Evolutionary conservation across 1,284 basidiomycete species (phyloP).

Genomic region (Inonotus obliquus): DNA sequence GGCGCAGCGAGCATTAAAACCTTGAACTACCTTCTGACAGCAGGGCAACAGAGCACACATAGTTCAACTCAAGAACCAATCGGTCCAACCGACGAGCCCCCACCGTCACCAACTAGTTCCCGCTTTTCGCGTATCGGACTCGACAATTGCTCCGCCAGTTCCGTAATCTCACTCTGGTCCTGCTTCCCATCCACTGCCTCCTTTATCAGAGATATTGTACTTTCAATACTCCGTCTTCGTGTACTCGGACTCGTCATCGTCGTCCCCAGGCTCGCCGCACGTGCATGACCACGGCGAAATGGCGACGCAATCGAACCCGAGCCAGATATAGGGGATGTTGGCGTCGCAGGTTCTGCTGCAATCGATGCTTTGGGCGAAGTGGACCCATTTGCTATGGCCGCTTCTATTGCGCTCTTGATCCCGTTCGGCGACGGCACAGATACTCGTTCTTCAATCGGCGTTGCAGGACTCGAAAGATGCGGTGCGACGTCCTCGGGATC

Average conservation of each 20-base stretch:
- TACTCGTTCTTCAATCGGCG: constrained; percentile 44
- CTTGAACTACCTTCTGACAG: neutral
- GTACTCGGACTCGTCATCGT: constrained; percentile 96
- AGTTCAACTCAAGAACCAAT: neutral
- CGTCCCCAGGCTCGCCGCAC: constrained; percentile 90
- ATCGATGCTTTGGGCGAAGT: constrained; percentile 31
- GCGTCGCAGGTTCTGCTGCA: constrained; percentile 27
- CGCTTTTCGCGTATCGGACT: constrained; percentile 14
- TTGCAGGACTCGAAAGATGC: constrained; percentile 42
- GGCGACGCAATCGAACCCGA: constrained; percentile 30
- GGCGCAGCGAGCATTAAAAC: neutral
- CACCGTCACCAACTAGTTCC: neutral
- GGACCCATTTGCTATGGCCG: constrained; percentile 39
- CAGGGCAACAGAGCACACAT: neutral
- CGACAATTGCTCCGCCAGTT: constrained; percentile 21
- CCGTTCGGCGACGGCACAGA: constrained; percentile 46
- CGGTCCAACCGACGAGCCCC: neutral
- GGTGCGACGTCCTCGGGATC: constrained; percentile 65
- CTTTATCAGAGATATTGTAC: constrained; percentile 93
- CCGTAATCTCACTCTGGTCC: constrained; percentile 19
- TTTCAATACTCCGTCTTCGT: constrained; percentile 88
- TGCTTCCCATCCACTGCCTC: constrained; percentile 73
- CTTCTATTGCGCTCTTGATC: constrained; percentile 47
- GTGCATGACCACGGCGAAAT: constrained; percentile 76
- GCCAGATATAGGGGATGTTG: constrained; percentile 29